phyloP scores from a whole-genome alignment of 169 alveolate genomes.

The Plasmodium gonderi region DNA sequence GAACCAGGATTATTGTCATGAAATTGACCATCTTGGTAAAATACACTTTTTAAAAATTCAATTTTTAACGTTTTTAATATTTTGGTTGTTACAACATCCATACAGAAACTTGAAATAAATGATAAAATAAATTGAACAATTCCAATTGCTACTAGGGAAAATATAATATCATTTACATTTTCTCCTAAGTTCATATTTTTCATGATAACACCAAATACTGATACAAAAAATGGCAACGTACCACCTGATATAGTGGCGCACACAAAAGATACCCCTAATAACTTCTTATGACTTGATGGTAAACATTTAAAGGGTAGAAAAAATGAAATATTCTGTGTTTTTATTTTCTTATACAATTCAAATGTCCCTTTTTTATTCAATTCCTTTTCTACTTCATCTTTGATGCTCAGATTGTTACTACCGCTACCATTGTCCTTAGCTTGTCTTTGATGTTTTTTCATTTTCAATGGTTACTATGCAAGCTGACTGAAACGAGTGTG shows the following conservation, averaged over 20 bases:
- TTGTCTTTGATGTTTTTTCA: neutral
- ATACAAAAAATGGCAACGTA: constrained; percentile 50
- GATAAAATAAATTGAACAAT: constrained; percentile 49
- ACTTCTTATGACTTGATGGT: constrained; percentile 16
- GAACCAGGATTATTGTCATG: constrained; percentile 76
- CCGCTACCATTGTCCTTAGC: neutral
- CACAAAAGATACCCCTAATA: constrained; percentile 46
- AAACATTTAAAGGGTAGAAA: constrained; percentile 66
- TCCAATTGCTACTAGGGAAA: constrained; percentile 34
- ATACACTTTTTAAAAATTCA: constrained; percentile 69
- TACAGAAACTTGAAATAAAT: constrained; percentile 41
- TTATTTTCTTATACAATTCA: constrained; percentile 43
- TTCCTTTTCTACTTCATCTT: constrained; percentile 70
- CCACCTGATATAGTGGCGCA: constrained; percentile 67
- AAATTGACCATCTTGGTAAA: constrained; percentile 76
- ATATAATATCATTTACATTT: constrained; percentile 35
- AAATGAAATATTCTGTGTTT: constrained; percentile 25
- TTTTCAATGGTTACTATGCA: neutral
- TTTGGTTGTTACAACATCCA: constrained; percentile 43
- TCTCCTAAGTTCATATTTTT: constrained; percentile 39
- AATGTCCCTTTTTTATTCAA: constrained; percentile 35
- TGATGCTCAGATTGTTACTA: constrained; percentile 13
- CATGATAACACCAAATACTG: constrained; percentile 50
- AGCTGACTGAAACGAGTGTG: neutral
- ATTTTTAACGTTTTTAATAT: constrained; percentile 38